Evolutionary conservation across 2,329 filamentous ascomycete genomes (phyloP).

Genomic region (Alternaria triticina): DNA sequence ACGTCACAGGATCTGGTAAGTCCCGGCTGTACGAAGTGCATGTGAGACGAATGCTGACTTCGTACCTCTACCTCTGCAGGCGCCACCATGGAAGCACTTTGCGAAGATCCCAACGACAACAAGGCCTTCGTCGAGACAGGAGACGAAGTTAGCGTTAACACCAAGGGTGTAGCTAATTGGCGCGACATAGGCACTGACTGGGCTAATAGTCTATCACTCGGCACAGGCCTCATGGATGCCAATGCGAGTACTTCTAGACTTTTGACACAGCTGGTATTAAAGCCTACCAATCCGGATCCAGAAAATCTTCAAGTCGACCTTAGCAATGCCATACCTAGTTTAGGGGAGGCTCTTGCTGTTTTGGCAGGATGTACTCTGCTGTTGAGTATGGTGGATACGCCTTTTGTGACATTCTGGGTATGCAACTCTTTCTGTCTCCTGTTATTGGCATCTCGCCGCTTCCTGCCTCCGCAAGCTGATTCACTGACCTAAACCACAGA

Average conservation of each 20-base stretch:
- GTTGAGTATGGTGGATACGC: slow-evolving; percentile 63
- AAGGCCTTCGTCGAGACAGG: slow-evolving; percentile 62
- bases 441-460: not conserved
- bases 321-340: slow-evolving; percentile 63
- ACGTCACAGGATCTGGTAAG: slow-evolving; percentile 55
- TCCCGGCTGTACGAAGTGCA: no score
- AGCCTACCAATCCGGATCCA: slow-evolving; percentile 20
- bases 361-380: slow-evolving; percentile 72
- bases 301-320: slow-evolving; percentile 48
- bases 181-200: slow-evolving; percentile 52
- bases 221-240: slow-evolving; percentile 52
- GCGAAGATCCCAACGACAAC: slow-evolving; percentile 62
- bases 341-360: slow-evolving; percentile 77
- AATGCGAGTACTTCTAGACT: slow-evolving; percentile 54
- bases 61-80: no score
- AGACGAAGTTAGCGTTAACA: slow-evolving; percentile 60
- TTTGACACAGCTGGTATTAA: slow-evolving; percentile 53
- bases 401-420: slow-evolving; percentile 62
- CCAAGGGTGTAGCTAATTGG: slow-evolving; percentile 55
- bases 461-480: not conserved
- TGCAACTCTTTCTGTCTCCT: slow-evolving; percentile 6
- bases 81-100: slow-evolving; percentile 65
- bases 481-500: slow-evolving; percentile 41
- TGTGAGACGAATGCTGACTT: no score
- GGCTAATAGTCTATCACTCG: slow-evolving; percentile 52